Conservation (phyloP, 257 asterid species). For the Jacaranda mimosifolia region DNA sequence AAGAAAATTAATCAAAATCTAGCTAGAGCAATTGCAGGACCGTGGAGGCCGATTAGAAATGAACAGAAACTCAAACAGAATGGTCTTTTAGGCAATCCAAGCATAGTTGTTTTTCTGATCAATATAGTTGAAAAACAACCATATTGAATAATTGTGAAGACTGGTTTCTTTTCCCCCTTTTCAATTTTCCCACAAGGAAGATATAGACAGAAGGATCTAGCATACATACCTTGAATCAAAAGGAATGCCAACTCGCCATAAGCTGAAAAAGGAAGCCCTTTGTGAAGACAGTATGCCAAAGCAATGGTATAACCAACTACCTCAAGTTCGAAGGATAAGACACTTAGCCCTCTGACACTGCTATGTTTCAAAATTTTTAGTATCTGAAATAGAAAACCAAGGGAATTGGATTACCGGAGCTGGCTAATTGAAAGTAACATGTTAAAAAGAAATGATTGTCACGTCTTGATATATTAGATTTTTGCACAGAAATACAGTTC, state of each 20-base stretch:
- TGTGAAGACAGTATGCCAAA: constrained; percentile 95
- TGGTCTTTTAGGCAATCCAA: neutral
- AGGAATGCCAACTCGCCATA: constrained; percentile 94
- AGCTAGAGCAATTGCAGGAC: neutral
- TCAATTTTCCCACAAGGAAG: too few relatives aligned
- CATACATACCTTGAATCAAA: constrained; percentile 77
- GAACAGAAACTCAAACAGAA: neutral
- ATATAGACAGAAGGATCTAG: neutral
- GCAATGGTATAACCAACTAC: constrained; percentile 96
- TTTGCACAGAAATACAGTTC: neutral
- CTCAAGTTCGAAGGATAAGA: constrained; percentile 90
- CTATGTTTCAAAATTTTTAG: constrained; percentile 73
- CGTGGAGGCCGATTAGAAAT: neutral
- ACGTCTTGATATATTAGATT: neutral
- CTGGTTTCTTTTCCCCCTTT: too few relatives aligned
- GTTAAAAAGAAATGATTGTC: neutral
- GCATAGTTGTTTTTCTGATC: neutral
- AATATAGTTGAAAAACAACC: neutral
- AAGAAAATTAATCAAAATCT: neutral
- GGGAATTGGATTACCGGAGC: neutral
- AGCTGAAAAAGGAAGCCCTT: constrained; percentile 98
- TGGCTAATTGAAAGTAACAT: constrained; percentile 5
- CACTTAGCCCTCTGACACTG: constrained; percentile 92
- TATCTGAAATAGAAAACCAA: constrained; percentile 63
- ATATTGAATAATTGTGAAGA: too few relatives aligned